Base-by-base conservation (phyloP, 345 rosid species). In the Hibiscus mutabilis region DNA sequence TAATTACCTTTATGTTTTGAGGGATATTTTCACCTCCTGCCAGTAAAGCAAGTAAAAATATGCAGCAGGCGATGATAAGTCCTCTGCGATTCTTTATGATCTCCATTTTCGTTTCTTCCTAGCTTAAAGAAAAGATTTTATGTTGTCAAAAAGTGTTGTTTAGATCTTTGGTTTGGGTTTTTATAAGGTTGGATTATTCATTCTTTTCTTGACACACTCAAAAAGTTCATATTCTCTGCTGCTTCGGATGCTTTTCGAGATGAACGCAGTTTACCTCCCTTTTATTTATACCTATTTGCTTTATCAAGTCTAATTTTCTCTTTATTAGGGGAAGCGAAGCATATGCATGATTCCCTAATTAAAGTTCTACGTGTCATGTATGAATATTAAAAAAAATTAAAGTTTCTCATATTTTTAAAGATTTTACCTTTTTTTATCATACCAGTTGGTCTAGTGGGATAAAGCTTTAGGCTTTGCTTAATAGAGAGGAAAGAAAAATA, bases 1-100 rank as follows among this genome's bases (percentile, higher is more conserved):
- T 47, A 47, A 25, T 25, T 47, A 66, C 70, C 70, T 66, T 47
- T 44, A n/a, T n/a, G n/a, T n/a, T n/a, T n/a, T n/a, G n/a, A n/a
- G n/a, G n/a, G n/a, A n/a, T n/a, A n/a, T n/a, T n/a, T n/a, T 42
- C 69, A 44, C 69, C 69, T 65, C 53, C 69, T 22, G 69, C 69
- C 44, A 65, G 12, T 46, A 65, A 65, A 65, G 33, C 12, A 44
- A 65, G 53, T 22, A 22, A 44, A 22, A 44, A 14, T 42, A 65
- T 3, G 35, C 55, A 65, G 24, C 53, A 65, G 5, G 55, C 18
- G 37, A 65, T 14, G 69, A 65, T 22, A 4, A 65, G 13, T 44
- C 55, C 69, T 22, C 18, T 65, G 18, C 55, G 53, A 42, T 3
- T 44, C 55, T 24, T 44, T 44, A 22, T 21, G 60, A 56, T 65